These are phyloP conservation scores for Cephalotrichum gorgonifer DNA, from an alignment of 2,329 filamentous ascomycete genomes.

Conservation along the genomic window DNA sequence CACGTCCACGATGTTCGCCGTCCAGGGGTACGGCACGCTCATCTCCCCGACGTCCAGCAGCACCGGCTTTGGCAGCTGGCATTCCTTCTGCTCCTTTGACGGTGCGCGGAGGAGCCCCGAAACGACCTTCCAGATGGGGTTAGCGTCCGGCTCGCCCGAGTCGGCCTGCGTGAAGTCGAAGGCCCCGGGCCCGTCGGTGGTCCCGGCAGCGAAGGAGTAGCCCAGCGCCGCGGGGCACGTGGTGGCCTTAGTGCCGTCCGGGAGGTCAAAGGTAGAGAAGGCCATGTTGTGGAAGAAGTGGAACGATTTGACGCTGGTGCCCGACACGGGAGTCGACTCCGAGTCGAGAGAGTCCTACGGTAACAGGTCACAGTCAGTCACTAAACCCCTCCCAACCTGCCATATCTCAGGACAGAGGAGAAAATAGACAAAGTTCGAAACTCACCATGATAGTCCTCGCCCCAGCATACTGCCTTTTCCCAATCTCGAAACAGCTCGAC, in stretches of 20 bases:
- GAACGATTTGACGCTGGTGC: constrained; percentile 61
- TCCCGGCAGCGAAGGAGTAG: constrained; percentile 84
- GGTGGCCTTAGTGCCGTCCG: constrained; percentile 57
- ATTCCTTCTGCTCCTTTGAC: constrained; percentile 55
- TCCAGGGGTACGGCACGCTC: constrained; percentile 68
- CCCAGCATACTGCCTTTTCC: constrained; percentile 52
- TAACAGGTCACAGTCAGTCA: neutral
- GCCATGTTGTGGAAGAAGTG: constrained; percentile 75
- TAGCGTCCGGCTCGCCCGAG: constrained; percentile 56
- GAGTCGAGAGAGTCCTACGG: constrained; percentile 42
- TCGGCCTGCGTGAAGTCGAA: constrained; percentile 87
- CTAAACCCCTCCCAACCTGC: too few species aligned
- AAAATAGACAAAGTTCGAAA: neutral
- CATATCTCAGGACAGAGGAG: neutral
- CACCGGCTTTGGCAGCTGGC: constrained; percentile 74
- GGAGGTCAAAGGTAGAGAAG: constrained; percentile 59
- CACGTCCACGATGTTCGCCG: constrained; percentile 80
- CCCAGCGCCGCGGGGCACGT: constrained; percentile 82
- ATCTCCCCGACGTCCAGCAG: constrained; percentile 79
- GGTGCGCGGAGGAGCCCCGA: constrained; percentile 61
- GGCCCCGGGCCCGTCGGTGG: constrained; percentile 75
- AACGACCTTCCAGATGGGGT: constrained; percentile 69
- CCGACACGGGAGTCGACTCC: constrained; percentile 40
- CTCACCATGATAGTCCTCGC: constrained; percentile 27
- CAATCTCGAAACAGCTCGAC: constrained; percentile 69